Percentiles rank a stretch among this genome's conserved stretches.
phyloP scores from a whole-genome alignment of 2,329 filamentous ascomycete species.

The Sphaerulina musiva region DNA sequence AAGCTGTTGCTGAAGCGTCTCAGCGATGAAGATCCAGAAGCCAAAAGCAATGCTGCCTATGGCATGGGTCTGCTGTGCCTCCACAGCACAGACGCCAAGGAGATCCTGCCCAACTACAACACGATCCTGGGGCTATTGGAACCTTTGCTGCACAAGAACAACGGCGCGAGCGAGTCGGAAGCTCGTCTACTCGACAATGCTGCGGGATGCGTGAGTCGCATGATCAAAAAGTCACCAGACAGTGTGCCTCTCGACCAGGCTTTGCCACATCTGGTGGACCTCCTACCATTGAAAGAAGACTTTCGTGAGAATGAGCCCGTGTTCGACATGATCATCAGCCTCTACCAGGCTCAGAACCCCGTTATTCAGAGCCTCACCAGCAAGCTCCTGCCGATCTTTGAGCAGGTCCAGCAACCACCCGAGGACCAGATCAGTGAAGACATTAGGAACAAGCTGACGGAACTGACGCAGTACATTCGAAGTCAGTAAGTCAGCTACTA shows the following conservation, averaged over 20 bases:
- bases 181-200: constrained; percentile 87
- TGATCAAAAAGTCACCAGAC: constrained; percentile 86
- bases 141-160: constrained; percentile 58
- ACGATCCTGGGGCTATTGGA: constrained; percentile 80
- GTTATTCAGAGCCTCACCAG: constrained; percentile 65
- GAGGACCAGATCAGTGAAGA: constrained; percentile 69
- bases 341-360: constrained; percentile 67
- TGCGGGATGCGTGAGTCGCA: constrained; percentile 79
- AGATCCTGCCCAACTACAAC: constrained; percentile 67
- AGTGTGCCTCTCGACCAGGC: constrained; percentile 73
- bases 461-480: constrained; percentile 50
- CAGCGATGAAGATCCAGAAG: constrained; percentile 80
- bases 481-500: constrained; percentile 4
- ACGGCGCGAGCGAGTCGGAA: constrained; percentile 51
- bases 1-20: constrained; percentile 80
- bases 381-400: constrained; percentile 63
- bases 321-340: constrained; percentile 79
- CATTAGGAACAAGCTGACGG: constrained; percentile 59
- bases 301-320: constrained; percentile 95
- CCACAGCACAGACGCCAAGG: constrained; percentile 67
- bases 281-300: constrained; percentile 85
- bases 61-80: constrained; percentile 78
- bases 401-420: constrained; percentile 63
- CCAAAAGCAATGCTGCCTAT: constrained; percentile 92
- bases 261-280: constrained; percentile 68